Evolutionary conservation across 306 rosid species (phyloP).

Genomic region (Quercus parvula): DNA sequence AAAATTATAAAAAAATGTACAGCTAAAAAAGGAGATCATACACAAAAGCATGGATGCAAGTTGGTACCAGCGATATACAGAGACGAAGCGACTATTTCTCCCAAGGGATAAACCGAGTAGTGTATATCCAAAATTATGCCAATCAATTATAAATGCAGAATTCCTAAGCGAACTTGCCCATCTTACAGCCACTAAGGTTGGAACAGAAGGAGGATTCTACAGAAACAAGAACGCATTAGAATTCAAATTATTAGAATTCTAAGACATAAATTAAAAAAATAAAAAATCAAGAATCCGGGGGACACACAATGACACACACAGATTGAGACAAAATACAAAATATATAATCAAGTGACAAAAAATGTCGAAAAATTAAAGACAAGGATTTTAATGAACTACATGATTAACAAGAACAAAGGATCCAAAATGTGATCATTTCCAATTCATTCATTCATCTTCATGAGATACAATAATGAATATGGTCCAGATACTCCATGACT

Average conservation of each 20-base stretch:
- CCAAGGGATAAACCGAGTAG: conserved; percentile 79
- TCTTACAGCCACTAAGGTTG: conserved; percentile 85
- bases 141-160: conserved; percentile 81
- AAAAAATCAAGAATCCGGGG: background rate
- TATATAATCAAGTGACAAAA: background rate
- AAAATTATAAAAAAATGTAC: conserved; percentile 14
- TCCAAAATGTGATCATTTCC: background rate
- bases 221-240: conserved; percentile 23
- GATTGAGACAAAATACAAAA: background rate
- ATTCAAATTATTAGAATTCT: background rate
- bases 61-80: conserved; percentile 72
- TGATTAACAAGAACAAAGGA: background rate
- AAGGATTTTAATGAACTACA: background rate
- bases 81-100: conserved; percentile 79
- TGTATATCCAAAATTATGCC: conserved; percentile 99
- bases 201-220: conserved; percentile 99
- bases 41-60: conserved; percentile 23
- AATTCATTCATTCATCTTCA: background rate
- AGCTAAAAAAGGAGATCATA: conserved; percentile 12
- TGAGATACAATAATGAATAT: background rate
- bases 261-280: background rate
- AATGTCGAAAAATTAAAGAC: background rate
- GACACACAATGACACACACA: background rate
- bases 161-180: conserved; percentile 83
- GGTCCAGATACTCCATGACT: background rate